Evolutionary conservation across 768 basidiomycete genomes (phyloP).

Genomic region (Tremella yokohamensis): DNA sequence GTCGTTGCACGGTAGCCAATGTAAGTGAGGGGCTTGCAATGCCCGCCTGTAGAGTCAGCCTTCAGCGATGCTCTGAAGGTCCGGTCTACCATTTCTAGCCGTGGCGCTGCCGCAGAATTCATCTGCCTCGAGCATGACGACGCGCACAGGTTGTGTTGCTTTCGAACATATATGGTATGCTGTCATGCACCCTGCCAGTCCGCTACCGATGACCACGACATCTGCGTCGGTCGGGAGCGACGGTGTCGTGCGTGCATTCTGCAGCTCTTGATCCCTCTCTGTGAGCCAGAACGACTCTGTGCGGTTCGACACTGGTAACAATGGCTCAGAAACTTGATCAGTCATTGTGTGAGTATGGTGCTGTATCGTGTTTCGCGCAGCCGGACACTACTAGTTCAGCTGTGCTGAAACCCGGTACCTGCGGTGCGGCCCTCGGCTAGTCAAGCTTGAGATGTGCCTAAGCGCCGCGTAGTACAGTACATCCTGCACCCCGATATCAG

Average conservation of each 20-base stretch:
- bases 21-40: constrained; percentile 34
- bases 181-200: constrained; percentile 29
- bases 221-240: constrained; percentile 20
- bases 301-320: constrained; percentile 29
- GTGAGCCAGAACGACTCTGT: constrained; percentile 36
- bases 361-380: too few species aligned
- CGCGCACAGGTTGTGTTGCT: constrained; percentile 9
- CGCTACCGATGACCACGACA: constrained; percentile 31
- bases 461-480: too few species aligned
- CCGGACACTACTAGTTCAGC: too few species aligned
- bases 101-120: constrained; percentile 32
- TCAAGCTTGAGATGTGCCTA: too few species aligned
- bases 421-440: too few species aligned
- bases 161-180: constrained; percentile 22
- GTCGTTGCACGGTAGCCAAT: constrained; percentile 21
- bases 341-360: too few species aligned
- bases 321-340: background rate
- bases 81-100: constrained; percentile 28
- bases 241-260: constrained; percentile 27
- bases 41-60: constrained; percentile 24
- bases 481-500: too few species aligned
- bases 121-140: constrained; percentile 37
- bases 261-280: constrained; percentile 23
- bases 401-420: too few species aligned
- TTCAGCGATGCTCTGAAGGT: background rate